A percentile compares a stretch with the other conserved stretches of the same genome.
Conservation (phyloP, 2,329 filamentous ascomycete species). For the Myriosclerotinia curreyana region DNA sequence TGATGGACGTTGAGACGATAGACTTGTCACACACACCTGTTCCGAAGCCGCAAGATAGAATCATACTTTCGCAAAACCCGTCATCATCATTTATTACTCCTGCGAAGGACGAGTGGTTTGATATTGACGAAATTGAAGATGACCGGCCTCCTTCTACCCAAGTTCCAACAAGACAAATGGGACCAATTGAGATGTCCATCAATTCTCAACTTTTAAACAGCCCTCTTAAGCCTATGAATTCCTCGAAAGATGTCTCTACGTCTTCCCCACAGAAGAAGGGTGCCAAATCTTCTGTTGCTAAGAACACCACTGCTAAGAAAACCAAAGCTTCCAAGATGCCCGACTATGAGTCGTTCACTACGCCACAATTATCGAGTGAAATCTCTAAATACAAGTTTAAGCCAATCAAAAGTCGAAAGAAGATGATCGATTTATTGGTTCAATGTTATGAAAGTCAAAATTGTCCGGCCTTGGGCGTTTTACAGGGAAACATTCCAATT, state of each 20-base stretch:
- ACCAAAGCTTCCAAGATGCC: conserved; percentile 41
- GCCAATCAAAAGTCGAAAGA: conserved; percentile 61
- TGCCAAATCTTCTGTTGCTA: conserved; percentile 17
- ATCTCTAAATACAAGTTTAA: conserved; percentile 70
- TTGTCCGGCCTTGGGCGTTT: conserved; percentile 31
- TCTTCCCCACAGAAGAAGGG: conserved; percentile 3
- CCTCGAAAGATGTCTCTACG: conserved; percentile 1
- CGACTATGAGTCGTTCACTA: conserved; percentile 59
- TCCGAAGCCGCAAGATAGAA: conserved; percentile 19
- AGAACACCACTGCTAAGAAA: conserved; percentile 17
- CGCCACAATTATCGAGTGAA: conserved; percentile 59
- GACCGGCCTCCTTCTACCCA: conserved; percentile 19
- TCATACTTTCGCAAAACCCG: neutral
- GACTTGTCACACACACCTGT: conserved; percentile 49
- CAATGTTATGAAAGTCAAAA: conserved; percentile 68
- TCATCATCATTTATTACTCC: neutral
- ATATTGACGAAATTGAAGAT: conserved; percentile 29
- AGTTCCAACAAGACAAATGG: conserved; percentile 15
- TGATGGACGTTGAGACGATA: conserved; percentile 56
- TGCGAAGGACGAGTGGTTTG: conserved; percentile 31
- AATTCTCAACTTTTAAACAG: conserved; percentile 25
- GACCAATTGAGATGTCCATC: conserved; percentile 27
- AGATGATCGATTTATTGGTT: conserved; percentile 67
- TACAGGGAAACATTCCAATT: conserved; percentile 32
- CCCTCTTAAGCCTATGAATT: conserved; percentile 16